These are phyloP conservation scores for Aureobasidium sp. DNA, from an alignment of 2,329 filamentous ascomycete species.

Conservation along the genomic window DNA sequence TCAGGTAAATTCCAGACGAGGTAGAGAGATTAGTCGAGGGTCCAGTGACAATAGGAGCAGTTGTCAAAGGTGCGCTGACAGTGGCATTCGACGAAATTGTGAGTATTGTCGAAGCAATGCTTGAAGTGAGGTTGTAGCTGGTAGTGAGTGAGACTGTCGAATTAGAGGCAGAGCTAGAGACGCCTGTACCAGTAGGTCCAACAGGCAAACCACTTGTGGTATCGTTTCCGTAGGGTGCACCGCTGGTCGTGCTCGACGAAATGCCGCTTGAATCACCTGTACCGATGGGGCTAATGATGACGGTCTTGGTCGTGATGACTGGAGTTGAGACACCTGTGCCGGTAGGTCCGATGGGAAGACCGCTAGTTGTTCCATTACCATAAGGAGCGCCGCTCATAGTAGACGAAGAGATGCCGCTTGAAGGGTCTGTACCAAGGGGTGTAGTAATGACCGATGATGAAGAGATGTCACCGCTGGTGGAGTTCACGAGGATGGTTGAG, in stretches of 20 bases:
- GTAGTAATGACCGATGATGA: background rate
- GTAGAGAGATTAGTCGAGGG: background rate
- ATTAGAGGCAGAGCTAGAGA: background rate
- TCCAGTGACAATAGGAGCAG: slow-evolving; percentile 6
- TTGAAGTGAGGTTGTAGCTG: slow-evolving; percentile 8
- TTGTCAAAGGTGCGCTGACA: background rate
- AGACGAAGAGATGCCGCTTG: background rate
- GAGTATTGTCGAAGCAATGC: background rate
- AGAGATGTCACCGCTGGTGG: background rate
- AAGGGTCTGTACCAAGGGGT: slow-evolving; percentile 1
- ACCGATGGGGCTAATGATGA: background rate
- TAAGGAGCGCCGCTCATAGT: background rate
- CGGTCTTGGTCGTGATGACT: background rate
- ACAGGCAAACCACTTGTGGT: slow-evolving; percentile 8
- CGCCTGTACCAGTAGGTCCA: slow-evolving; percentile 10
- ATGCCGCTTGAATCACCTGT: background rate
- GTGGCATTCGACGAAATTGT: background rate
- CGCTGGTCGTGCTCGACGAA: background rate
- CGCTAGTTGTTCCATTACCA: background rate
- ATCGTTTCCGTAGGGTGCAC: background rate
- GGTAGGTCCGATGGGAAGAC: background rate
- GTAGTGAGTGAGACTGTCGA: background rate
- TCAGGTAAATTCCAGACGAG: background rate
- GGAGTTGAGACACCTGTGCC: background rate
- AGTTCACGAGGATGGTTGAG: background rate